Conservation (phyloP, 1,284 basidiomycete species). For the Malassezia arunalokei region DNA sequence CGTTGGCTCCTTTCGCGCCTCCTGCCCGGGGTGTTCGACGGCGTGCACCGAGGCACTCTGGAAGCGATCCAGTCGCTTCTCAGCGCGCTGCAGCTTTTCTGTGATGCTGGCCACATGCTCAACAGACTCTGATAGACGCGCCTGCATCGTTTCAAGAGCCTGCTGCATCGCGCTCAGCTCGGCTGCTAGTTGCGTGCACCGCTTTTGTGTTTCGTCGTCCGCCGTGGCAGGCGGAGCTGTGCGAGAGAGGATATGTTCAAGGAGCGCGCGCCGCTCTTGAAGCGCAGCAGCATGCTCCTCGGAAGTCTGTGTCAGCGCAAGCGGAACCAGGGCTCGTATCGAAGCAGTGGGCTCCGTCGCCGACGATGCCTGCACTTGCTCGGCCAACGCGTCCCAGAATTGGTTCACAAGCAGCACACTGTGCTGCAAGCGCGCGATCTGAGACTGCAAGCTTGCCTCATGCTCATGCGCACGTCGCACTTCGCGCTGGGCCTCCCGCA, state of each 20-base stretch:
- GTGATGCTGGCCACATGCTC: conserved; percentile 10
- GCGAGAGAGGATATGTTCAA: neutral
- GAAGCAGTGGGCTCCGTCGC: neutral
- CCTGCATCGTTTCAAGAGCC: neutral
- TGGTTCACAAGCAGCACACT: conserved; percentile 21
- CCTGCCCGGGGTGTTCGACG: conserved; percentile 11
- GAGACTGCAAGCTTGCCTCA: conserved; percentile 9
- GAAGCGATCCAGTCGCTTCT: conserved; percentile 14
- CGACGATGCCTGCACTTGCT: neutral
- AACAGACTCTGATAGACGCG: conserved; percentile 2
- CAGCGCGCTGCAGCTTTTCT: conserved; percentile 15
- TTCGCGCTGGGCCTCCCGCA: conserved; percentile 32
- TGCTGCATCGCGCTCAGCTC: conserved; percentile 18
- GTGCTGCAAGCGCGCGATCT: conserved; percentile 19
- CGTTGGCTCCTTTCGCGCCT: conserved; percentile 12
- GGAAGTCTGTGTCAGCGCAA: neutral
- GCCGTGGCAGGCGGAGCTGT: neutral
- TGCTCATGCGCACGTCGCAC: conserved; percentile 17
- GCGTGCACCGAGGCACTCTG: conserved; percentile 10
- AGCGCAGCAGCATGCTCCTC: neutral
- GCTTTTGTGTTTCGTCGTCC: conserved; percentile 6
- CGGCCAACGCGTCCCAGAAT: conserved; percentile 23
- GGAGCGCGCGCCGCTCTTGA: neutral
- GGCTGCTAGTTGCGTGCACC: conserved; percentile 15
- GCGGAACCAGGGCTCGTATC: neutral